Conservation (phyloP, 2,329 filamentous ascomycete genomes). For the Cytospora mali region DNA sequence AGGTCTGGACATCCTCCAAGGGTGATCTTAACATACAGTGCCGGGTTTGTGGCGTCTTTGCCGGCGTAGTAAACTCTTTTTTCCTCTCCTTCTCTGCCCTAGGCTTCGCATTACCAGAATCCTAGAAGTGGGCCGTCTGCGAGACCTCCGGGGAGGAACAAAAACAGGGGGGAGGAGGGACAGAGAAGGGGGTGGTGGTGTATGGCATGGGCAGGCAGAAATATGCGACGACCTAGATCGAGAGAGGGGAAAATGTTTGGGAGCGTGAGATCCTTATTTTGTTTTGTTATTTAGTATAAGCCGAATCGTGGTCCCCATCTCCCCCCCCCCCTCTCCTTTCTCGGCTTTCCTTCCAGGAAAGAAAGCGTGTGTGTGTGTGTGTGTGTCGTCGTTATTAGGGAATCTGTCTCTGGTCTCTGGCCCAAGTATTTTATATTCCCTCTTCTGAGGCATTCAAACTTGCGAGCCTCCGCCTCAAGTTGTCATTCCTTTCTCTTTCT, state of each 20-base stretch:
- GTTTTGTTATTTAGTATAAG: slow-evolving; percentile 9
- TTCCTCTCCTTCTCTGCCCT: slow-evolving; percentile 1
- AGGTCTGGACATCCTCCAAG: slow-evolving; percentile 19
- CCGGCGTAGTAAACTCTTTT: slow-evolving; percentile 1
- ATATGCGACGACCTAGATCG: not conserved
- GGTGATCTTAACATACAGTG: slow-evolving; percentile 9
- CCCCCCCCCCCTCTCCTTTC: too few species aligned
- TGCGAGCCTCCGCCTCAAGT: slow-evolving; percentile 1
- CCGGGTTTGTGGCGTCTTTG: slow-evolving; percentile 20
- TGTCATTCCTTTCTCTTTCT: slow-evolving; percentile 39
- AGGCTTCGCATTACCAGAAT: not conserved
- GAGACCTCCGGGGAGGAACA: not conserved
- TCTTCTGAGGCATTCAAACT: slow-evolving; percentile 40
- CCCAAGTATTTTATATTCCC: slow-evolving; percentile 12
- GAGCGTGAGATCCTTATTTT: not conserved
- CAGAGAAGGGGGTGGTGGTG: slow-evolving; percentile 7
- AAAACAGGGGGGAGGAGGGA: too few species aligned
- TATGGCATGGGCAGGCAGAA: not conserved
- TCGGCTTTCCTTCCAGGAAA: too few species aligned
- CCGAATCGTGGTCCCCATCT: too few species aligned
- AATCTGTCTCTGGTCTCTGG: not conserved
- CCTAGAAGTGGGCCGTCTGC: not conserved
- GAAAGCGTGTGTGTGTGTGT: not conserved
- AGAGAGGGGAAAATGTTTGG: too few species aligned
- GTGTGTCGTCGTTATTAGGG: slow-evolving; percentile 1